These are phyloP conservation scores for Lobulomyces angularis DNA, from an alignment of 192 early-diverging fungal genomes.

Conservation along the genomic window DNA sequence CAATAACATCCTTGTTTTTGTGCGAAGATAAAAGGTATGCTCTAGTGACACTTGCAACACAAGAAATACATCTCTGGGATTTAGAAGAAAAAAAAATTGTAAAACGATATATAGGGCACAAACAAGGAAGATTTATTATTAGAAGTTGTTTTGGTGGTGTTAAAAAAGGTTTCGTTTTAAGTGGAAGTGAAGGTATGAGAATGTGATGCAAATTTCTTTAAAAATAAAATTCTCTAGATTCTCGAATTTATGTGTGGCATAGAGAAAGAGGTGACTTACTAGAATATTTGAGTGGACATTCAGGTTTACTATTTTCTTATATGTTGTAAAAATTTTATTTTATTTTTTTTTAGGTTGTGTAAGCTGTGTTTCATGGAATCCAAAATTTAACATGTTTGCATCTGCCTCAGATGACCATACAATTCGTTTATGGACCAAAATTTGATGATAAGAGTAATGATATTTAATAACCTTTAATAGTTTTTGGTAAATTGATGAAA, in stretches of 20 bases:
- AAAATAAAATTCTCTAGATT: slow-evolving; percentile 19
- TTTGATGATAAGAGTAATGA: no score
- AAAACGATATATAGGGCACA: slow-evolving; percentile 67
- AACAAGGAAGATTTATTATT: slow-evolving; percentile 79
- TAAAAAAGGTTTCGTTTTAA: slow-evolving; percentile 67
- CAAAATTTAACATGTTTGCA: slow-evolving; percentile 56
- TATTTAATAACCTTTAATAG: no score
- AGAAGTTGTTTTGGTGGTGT: slow-evolving; percentile 82
- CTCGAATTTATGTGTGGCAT: slow-evolving; percentile 68
- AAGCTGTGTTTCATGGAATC: slow-evolving; percentile 66
- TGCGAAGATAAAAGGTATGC: slow-evolving; percentile 37
- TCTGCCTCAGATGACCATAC: slow-evolving; percentile 72
- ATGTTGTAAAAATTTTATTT: neutral
- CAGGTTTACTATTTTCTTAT: slow-evolving; percentile 9
- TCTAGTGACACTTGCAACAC: slow-evolving; percentile 6
- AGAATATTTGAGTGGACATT: slow-evolving; percentile 58
- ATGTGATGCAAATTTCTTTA: neutral
- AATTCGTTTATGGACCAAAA: slow-evolving; percentile 71
- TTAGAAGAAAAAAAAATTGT: slow-evolving; percentile 52
- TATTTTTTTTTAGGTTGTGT: slow-evolving; percentile 29
- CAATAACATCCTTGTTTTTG: slow-evolving; percentile 56
- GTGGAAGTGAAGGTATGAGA: slow-evolving; percentile 77
- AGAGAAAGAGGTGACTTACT: slow-evolving; percentile 54
- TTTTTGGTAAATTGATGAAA: no score
- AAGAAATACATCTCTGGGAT: slow-evolving; percentile 87